phyloP scores from a whole-genome alignment of 345 rosid genomes.

The Microcos paniculata region DNA sequence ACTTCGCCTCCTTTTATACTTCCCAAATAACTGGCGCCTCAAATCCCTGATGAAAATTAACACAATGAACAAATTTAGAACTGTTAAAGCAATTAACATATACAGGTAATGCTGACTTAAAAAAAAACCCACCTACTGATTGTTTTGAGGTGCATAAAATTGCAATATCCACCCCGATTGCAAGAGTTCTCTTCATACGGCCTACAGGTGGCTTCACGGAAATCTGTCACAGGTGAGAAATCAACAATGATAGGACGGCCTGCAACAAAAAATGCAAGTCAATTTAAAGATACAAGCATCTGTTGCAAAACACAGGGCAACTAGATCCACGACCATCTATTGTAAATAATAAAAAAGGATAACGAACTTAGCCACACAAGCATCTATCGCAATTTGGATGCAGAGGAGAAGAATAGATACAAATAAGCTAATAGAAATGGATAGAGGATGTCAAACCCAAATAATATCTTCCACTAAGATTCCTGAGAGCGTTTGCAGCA shows the following conservation, averaged over 20 bases:
- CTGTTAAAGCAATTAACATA: background rate
- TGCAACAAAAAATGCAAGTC: conserved; percentile 9
- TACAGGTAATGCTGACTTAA: background rate
- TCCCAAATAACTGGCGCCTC: conserved; percentile 62
- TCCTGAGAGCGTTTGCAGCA: conserved; percentile 56
- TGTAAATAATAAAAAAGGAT: background rate
- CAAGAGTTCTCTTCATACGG: conserved; percentile 72
- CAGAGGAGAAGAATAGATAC: background rate
- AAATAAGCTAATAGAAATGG: background rate
- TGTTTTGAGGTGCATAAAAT: conserved; percentile 75
- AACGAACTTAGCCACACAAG: background rate
- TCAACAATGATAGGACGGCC: conserved; percentile 72
- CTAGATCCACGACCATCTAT: background rate
- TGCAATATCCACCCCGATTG: conserved; percentile 80
- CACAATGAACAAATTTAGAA: background rate
- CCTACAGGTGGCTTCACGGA: conserved; percentile 77
- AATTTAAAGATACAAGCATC: background rate
- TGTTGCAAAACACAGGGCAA: background rate
- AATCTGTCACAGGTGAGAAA: conserved; percentile 75
- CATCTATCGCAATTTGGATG: background rate
- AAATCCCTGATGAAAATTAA: conserved; percentile 40
- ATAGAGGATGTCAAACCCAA: conserved; percentile 35
- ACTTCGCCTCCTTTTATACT: conserved; percentile 41
- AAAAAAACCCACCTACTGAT: conserved; percentile 57
- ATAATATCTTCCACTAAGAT: conserved; percentile 54